Evolutionary conservation across 768 basidiomycete species (phyloP), one percentile per base, ranked within the genome.

Genomic region (Boletus reticuloceps): DNA sequence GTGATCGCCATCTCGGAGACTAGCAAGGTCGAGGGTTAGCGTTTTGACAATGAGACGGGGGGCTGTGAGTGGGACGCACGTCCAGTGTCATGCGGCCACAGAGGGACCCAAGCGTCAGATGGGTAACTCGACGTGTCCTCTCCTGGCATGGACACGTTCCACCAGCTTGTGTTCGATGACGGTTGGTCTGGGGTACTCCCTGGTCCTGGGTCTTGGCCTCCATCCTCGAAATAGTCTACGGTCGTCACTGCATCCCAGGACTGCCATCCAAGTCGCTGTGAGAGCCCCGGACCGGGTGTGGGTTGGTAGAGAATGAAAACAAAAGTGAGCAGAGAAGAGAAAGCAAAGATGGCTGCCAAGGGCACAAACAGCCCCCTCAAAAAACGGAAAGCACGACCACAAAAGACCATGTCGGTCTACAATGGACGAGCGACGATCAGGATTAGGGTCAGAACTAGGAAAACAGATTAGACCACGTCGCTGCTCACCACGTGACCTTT

Each of bases 231-330:
- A 36, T 58, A 47, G 47, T 54, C 39, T 3, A n/a, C 16, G 25
- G 78, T 67, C 3, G 72, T 69, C 1, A 94, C 77, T 4, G 80
- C 64, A 42, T 90, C 93, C 91, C 91, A 96, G 8, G 88, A 79
- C 64, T 95, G 93, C 93, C 93, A 95, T 29, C 92, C 92, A 19
- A 97, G 75, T 43, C 82, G 79, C 64, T 92, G 89, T 14, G 79
- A 67, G 14, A 79, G 68, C 1, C 89, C 89, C 17, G 89, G 89
- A 4, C 89, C 89, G 2, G 77, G 77, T 11, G 80, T 82, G 4
- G 89, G 90, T 67, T 91, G 89, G 64, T 92, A 88, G 32, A 96
- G 83, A 20, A 94, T 75, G 64, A 92, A 91, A 34, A 91, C 73
- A 67, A 86, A 88, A 2, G 84, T 82, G 51, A 95, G 85, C 41